phyloP scores from a whole-genome alignment of 2,329 filamentous ascomycete species.

The Alternaria sp. region DNA sequence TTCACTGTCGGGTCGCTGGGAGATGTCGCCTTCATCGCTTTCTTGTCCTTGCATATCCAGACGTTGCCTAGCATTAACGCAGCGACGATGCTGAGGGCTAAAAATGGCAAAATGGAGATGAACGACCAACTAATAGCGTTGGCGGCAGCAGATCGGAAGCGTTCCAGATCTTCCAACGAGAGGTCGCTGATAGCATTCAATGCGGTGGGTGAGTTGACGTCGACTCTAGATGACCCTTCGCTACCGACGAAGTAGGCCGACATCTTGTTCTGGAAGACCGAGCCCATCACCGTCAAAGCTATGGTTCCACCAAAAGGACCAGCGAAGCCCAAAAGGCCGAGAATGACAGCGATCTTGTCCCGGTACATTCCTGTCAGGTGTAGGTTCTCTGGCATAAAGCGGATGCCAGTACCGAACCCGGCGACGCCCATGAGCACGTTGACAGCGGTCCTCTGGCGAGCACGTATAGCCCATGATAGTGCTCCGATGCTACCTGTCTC shows the following conservation, averaged over 20 bases:
- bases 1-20: not conserved
- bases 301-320: constrained; percentile 1
- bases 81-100: constrained; percentile 54
- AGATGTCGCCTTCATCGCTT: not conserved
- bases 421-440: constrained; percentile 3
- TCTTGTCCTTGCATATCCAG: constrained; percentile 29
- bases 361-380: constrained; percentile 2
- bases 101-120: constrained; percentile 63
- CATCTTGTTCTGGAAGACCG: constrained; percentile 4
- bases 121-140: constrained; percentile 68
- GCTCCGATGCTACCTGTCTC: not conserved
- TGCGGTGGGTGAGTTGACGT: not conserved
- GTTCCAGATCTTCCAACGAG: not conserved
- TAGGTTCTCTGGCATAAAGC: constrained; percentile 1
- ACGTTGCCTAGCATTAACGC: constrained; percentile 55
- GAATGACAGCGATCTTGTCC: not conserved
- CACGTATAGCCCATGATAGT: not conserved
- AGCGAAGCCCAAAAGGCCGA: constrained; percentile 3
- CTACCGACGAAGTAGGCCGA: not conserved
- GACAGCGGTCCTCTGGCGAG: not conserved
- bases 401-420: not conserved
- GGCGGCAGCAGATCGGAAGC: constrained; percentile 30
- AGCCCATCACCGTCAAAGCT: constrained; percentile 2
- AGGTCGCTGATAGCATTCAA: not conserved
- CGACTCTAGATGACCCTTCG: not conserved